Evolutionary conservation across 2,329 filamentous ascomycete species (phyloP), one percentile per base, ranked within the genome.

Genomic region (Scolecobasidium constrictum): DNA sequence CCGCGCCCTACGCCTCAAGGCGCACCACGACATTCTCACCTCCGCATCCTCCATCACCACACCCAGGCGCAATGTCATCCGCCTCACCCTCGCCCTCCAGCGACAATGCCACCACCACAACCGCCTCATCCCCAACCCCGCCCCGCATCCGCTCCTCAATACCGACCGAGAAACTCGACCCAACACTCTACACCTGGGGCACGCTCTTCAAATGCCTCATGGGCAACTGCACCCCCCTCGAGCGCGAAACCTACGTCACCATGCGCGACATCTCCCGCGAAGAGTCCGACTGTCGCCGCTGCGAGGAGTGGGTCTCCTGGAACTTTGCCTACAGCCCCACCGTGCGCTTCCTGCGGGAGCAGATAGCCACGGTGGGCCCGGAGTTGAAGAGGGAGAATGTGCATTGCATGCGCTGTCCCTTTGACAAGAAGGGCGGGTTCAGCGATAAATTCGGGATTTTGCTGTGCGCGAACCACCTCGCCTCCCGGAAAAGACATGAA

Each of bases 381-480:
- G 68, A 77, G 39, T 68, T 98, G 39, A 78, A 83, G 55, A 66
- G 66, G 6, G 65, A 71, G 49, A 95, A 93, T 56, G 83, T 98
- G 46, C 71, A 81, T 35, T 98, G 92, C 60, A 73, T 80, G 19
- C 77, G 86, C 46, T 98, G 92, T 58, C 79, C 77, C 16, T 68
- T 74, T 40, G 70, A 81, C 38, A 78, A 83, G 57, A 75, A 75
- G 23, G 92, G 90, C 19, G 92, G 92, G 1, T 96, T 96, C 60
- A 81, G 82, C 59, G 80, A 87, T 1, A 73, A 83, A 40, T 83
- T 87, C 58, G 92, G 92, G 28, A 95, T 98, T 49, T 60, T 93
- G 56, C 71, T 98, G 17, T 98, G 92, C 64, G 86, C 92, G 40
- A 98, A 98, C 63, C 81, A 92, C 64, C 77, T 96, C 57, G 71